A percentile compares a stretch with the other conserved stretches of the same genome.
Conservation (phyloP, 345 rosid genomes). For the Camelina laxa region DNA sequence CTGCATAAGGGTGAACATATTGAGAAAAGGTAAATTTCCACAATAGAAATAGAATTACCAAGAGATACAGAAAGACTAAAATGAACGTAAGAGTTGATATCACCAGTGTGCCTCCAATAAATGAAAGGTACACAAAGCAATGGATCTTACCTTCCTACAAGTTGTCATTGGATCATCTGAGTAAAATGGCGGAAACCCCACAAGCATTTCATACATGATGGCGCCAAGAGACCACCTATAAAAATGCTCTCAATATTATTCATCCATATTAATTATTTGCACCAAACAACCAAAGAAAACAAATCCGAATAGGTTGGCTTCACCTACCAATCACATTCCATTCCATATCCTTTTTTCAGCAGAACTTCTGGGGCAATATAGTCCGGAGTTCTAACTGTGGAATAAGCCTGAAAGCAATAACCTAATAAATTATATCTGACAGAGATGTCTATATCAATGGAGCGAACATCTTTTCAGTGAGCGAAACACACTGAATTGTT, state of each 20-base stretch:
- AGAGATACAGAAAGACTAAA: slow-evolving; percentile 11
- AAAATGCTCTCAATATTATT: slow-evolving; percentile 37
- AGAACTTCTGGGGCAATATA: slow-evolving; percentile 98
- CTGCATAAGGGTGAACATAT: slow-evolving; percentile 47
- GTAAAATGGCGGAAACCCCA: slow-evolving; percentile 98
- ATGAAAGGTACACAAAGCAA: slow-evolving; percentile 10
- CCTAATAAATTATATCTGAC: slow-evolving; percentile 38
- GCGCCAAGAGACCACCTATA: slow-evolving; percentile 99
- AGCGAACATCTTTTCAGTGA: slow-evolving; percentile 1
- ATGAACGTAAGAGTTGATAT: slow-evolving; percentile 10
- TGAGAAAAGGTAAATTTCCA: slow-evolving; percentile 1
- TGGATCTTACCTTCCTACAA: slow-evolving; percentile 82
- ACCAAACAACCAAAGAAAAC: slow-evolving; percentile 24
- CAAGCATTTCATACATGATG: slow-evolving; percentile 99
- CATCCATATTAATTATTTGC: slow-evolving; percentile 16
- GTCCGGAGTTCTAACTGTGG: slow-evolving; percentile 98
- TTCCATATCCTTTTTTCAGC: slow-evolving; percentile 94
- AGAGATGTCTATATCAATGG: slow-evolving; percentile 24
- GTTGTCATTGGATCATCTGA: slow-evolving; percentile 99
- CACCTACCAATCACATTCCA: slow-evolving; percentile 99
- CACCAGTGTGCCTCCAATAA: not conserved
- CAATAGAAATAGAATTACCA: slow-evolving; percentile 5
- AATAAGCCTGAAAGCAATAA: slow-evolving; percentile 79
- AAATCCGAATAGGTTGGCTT: slow-evolving; percentile 29
- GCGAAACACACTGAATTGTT: not conserved